Conservation (phyloP, 257 asterid species). For the Solanum virginianum region DNA sequence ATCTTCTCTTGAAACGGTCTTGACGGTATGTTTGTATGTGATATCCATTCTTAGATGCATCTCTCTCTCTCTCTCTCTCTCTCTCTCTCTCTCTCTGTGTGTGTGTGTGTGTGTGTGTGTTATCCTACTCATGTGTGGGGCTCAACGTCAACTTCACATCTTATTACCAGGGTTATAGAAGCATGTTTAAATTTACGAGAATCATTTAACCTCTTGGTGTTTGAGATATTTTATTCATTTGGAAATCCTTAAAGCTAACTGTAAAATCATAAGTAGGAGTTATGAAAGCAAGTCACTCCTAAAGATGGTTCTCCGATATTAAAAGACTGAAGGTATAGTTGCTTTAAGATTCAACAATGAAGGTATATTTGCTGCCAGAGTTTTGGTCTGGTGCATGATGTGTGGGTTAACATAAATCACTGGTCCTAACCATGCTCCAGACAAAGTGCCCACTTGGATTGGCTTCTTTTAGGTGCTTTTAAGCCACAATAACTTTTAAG, state of each 20-base stretch:
- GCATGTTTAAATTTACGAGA: background rate
- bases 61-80: too few species aligned
- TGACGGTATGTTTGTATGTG: conserved; percentile 50
- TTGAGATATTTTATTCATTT: background rate
- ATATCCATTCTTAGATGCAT: background rate
- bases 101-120: background rate
- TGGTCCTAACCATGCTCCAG: background rate
- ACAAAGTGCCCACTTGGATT: too few species aligned
- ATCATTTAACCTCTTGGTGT: background rate
- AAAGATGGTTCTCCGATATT: background rate
- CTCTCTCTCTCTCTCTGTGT: too few species aligned
- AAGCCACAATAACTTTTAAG: too few species aligned
- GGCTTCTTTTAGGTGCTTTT: too few species aligned
- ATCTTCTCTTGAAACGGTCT: conserved; percentile 88
- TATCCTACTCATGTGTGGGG: background rate
- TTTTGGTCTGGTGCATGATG: background rate
- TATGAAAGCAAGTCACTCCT: background rate
- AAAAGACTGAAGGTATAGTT: background rate
- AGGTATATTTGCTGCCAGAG: background rate
- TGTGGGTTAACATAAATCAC: background rate
- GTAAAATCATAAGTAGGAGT: background rate
- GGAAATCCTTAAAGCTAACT: background rate
- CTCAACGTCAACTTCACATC: background rate
- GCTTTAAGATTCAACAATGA: background rate
- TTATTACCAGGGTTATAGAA: background rate